These are phyloP conservation scores for Fusarium denticulatum DNA, from an alignment of 2,329 filamentous ascomycete species.

Conservation along the genomic window DNA sequence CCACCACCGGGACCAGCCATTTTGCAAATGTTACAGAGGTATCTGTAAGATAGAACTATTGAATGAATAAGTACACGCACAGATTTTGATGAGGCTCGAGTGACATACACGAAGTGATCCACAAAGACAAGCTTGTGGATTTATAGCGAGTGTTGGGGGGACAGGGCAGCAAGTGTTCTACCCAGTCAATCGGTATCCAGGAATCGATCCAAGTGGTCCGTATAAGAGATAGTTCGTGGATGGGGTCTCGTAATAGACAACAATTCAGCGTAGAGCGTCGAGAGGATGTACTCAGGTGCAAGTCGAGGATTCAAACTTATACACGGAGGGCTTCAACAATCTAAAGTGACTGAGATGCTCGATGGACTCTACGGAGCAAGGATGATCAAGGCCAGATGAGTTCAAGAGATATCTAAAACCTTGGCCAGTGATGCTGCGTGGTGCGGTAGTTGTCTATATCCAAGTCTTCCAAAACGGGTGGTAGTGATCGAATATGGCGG, in stretches of 20 bases:
- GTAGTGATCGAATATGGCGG: conserved; percentile 52
- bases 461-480: conserved; percentile 26
- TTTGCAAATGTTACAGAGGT: conserved; percentile 51
- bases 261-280: conserved; percentile 19
- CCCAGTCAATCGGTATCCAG: conserved; percentile 24
- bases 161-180: conserved; percentile 23
- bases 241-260: conserved; percentile 22
- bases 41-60: conserved; percentile 42
- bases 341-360: conserved; percentile 24
- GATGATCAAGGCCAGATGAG: conserved; percentile 18
- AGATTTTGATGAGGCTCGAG: not conserved
- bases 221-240: conserved; percentile 22
- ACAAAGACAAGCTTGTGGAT: conserved; percentile 45
- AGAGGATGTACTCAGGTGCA: conserved; percentile 8
- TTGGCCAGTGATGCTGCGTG: conserved; percentile 5
- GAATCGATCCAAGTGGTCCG: conserved; percentile 24
- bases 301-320: conserved; percentile 27
- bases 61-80: conserved; percentile 29
- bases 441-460: conserved; percentile 18
- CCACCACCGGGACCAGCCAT: conserved; percentile 97
- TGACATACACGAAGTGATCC: conserved; percentile 46
- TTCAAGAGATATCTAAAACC: conserved; percentile 24
- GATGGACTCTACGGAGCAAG: conserved; percentile 36
- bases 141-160: conserved; percentile 53
- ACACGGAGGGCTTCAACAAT: conserved; percentile 29